phyloP scores from a whole-genome alignment of 257 asterid species.

The Plantago elongata region DNA sequence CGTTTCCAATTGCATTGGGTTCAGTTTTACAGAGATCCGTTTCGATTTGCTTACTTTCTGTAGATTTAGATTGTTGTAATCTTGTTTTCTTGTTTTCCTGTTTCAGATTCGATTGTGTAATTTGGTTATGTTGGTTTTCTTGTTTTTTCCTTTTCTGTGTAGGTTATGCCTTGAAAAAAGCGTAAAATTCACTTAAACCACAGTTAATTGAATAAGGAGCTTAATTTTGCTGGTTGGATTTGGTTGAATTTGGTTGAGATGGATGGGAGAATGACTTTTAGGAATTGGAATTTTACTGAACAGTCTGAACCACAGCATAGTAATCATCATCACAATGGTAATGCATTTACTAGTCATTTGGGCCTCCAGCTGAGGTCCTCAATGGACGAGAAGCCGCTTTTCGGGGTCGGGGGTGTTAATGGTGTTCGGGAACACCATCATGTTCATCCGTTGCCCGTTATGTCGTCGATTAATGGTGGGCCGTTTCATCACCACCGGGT shows the following conservation, averaged over 20 bases:
- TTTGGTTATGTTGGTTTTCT: constrained; percentile 12
- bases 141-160: constrained; percentile 23
- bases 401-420: constrained; percentile 26
- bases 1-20: background rate
- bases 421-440: constrained; percentile 32
- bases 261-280: constrained; percentile 55
- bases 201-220: constrained; percentile 19
- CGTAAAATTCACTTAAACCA: constrained; percentile 14
- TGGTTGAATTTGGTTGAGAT: constrained; percentile 22
- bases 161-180: constrained; percentile 19
- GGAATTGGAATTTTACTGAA: constrained; percentile 54
- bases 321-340: background rate
- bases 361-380: constrained; percentile 60
- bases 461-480: constrained; percentile 57
- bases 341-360: constrained; percentile 34
- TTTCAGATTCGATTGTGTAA: constrained; percentile 9
- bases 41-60: background rate
- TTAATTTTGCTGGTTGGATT: background rate
- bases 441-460: constrained; percentile 30
- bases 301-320: constrained; percentile 16
- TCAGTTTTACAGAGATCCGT: constrained; percentile 26
- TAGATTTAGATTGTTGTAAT: background rate
- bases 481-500: constrained; percentile 62
- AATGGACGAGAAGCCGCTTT: constrained; percentile 48
- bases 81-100: constrained; percentile 9